Evolutionary conservation across 2,329 filamentous ascomycete species (phyloP).

Genomic region (Ascochyta rabiei): DNA sequence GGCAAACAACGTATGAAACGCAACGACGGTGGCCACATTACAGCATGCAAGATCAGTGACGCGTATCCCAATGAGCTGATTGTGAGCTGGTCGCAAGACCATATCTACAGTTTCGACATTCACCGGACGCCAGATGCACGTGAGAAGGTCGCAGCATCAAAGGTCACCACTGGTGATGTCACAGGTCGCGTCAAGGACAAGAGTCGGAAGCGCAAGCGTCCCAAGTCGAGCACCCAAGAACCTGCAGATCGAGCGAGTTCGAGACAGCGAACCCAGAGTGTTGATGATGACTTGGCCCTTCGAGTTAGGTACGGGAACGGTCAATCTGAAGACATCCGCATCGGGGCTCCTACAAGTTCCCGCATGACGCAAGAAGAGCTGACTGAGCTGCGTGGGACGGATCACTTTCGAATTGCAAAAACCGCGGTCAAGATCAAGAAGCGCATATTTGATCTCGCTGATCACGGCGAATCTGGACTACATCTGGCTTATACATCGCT

Average conservation of each 20-base stretch:
- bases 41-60: conserved; percentile 73
- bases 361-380: conserved; percentile 49
- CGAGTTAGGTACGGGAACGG: conserved; percentile 65
- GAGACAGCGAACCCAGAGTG: conserved; percentile 55
- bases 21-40: conserved; percentile 68
- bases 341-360: conserved; percentile 46
- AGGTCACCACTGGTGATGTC: conserved; percentile 20
- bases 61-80: conserved; percentile 71
- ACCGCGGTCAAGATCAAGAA: conserved; percentile 61
- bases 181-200: conserved; percentile 37
- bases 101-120: conserved; percentile 71
- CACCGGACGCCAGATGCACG: conserved; percentile 62
- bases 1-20: conserved; percentile 61
- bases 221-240: conserved; percentile 50
- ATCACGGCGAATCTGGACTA: conserved; percentile 41
- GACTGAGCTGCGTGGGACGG: conserved; percentile 57
- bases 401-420: conserved; percentile 64
- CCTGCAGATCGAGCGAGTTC: conserved; percentile 53
- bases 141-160: conserved; percentile 44
- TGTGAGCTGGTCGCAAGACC: conserved; percentile 71
- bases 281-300: conserved; percentile 56
- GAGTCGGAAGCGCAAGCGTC: conserved; percentile 63
- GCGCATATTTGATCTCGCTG: conserved; percentile 60
- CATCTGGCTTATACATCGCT: conserved; percentile 52
- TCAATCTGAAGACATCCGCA: conserved; percentile 63